Evolutionary conservation across 2,329 filamentous ascomycete species (phyloP), one percentile per base, ranked within the genome.

Genomic region (Pyrenophora teres): DNA sequence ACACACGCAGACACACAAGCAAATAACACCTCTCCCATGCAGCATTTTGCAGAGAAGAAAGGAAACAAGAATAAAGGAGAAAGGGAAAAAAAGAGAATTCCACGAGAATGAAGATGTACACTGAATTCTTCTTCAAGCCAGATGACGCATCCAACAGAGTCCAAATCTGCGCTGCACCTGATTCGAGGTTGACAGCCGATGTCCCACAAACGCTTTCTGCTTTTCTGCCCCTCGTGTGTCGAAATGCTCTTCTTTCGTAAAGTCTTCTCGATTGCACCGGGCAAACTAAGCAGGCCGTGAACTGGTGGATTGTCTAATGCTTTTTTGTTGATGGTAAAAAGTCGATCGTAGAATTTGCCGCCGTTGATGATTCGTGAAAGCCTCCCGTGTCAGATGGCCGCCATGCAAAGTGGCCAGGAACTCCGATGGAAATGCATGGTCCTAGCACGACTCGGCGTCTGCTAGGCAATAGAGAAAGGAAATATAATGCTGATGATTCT

Each of bases 231-330:
- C n/a, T n/a, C 56, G 13, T 23, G 21, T 23, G 21, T 23, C 21
- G 21, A 23, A 23, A 23, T 7, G 7, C 21, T 4, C 7, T 23
- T 23, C 21, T 23, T 23, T 23, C 21, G 7, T 4, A 4, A 23
- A 23, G 7, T 7, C 4, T 4, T 23, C 7, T 23, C 21, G 21
- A 23, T 23, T 23, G 21, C 21, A 7, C 21, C 21, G 21, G 21
- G 7, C 21, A 23, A 23, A 23, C 21, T 23, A n/a, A 23, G 65
- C 66, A 61, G 57, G 59, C 57, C 62, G 57, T 64, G 62, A 64
- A 63, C 62, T 54, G n/a, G 27, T 45, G 32, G 60, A 60, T 19
- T 62, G 56, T 73, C 69, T 72, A 73, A 71, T 71, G 64, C 68
- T 64, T 71, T 25, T 25, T 25, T 25, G 3, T 72, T 71, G 37